A percentile compares a stretch with the other conserved stretches of the same genome.
Evolutionary conservation across 2,329 filamentous ascomycete species (phyloP).

Genomic region (Cladophialophora chaetospira): DNA sequence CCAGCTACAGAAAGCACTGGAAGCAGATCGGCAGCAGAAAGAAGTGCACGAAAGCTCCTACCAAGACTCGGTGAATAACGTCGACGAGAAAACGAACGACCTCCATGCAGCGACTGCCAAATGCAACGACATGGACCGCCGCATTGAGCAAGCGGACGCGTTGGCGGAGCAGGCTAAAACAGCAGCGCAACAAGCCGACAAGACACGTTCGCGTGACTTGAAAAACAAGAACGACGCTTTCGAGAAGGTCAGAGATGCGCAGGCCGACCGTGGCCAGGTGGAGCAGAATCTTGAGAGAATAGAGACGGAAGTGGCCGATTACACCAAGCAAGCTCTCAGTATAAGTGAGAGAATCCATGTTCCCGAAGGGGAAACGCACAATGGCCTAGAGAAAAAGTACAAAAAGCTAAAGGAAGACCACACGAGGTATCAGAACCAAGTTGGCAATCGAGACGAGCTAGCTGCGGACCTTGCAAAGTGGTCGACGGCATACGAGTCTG

Average conservation of each 20-base stretch:
- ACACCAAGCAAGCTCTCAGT: conserved; percentile 56
- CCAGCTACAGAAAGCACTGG: conserved; percentile 59
- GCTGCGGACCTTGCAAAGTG: conserved; percentile 48
- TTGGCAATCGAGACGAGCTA: conserved; percentile 67
- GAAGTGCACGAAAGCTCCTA: conserved; percentile 48
- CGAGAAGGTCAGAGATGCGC: conserved; percentile 53
- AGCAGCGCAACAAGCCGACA: conserved; percentile 29
- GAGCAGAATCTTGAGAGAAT: conserved; percentile 44
- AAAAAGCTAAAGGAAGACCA: conserved; percentile 61
- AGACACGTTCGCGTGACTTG: conserved; percentile 48
- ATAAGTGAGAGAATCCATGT: conserved; percentile 64
- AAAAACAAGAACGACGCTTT: conserved; percentile 64
- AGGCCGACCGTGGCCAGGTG: conserved; percentile 48
- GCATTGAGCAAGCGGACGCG: conserved; percentile 31
- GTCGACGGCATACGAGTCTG: conserved; percentile 41
- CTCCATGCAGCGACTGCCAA: conserved; percentile 44
- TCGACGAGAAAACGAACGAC: conserved; percentile 45
- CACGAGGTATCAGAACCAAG: conserved; percentile 58
- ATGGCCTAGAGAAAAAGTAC: conserved; percentile 52
- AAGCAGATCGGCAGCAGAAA: conserved; percentile 56
- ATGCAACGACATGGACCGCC: conserved; percentile 39
- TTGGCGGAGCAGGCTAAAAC: conserved; percentile 8
- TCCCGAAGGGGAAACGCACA: conserved; percentile 63
- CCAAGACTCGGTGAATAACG: conserved; percentile 51
- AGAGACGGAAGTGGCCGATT: conserved; percentile 53